phyloP scores from a whole-genome alignment of 495 filamentous ascomycete genomes.

The Talaromyces wortmannii region DNA sequence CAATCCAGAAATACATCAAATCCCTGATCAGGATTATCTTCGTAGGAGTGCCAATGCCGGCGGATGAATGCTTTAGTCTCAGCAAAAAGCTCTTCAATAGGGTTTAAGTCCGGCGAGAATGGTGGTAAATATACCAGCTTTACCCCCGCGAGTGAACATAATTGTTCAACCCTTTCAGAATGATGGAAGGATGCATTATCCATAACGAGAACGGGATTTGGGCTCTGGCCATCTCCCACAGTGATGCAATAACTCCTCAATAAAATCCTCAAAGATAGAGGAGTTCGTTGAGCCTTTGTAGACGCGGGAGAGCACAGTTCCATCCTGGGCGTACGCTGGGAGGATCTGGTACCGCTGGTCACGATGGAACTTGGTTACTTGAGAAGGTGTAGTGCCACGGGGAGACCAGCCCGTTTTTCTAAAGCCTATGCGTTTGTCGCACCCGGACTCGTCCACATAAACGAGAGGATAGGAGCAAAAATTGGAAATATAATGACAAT shows the following conservation, averaged over 20 bases:
- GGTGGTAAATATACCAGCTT: constrained; percentile 16
- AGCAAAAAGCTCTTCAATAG: constrained; percentile 15
- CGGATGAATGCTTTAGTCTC: constrained; percentile 16
- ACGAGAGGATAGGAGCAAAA: constrained; percentile 22
- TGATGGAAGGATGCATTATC: too few relatives aligned
- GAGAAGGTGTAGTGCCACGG: constrained; percentile 15
- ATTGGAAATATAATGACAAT: constrained; percentile 21
- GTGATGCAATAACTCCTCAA: constrained; percentile 25
- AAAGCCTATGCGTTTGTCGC: constrained; percentile 19
- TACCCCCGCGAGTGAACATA: constrained; percentile 23
- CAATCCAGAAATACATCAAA: constrained; percentile 5
- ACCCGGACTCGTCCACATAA: constrained; percentile 24
- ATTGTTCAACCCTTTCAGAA: constrained; percentile 16
- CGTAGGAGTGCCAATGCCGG: constrained; percentile 3
- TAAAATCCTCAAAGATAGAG: constrained; percentile 27
- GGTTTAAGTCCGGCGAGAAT: constrained; percentile 12
- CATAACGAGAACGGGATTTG: constrained; percentile 30
- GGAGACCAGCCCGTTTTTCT: constrained; percentile 19
- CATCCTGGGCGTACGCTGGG: constrained; percentile 25
- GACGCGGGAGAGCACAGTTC: constrained; percentile 17
- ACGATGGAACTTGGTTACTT: constrained; percentile 19
- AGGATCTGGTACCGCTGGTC: constrained; percentile 27
- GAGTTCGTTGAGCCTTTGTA: constrained; percentile 27
- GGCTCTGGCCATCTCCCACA: constrained; percentile 26
- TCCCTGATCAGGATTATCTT: constrained; percentile 1